phyloP scores from a whole-genome alignment of 176 grass and related monocot species.

The Oropetium thomaeum region DNA sequence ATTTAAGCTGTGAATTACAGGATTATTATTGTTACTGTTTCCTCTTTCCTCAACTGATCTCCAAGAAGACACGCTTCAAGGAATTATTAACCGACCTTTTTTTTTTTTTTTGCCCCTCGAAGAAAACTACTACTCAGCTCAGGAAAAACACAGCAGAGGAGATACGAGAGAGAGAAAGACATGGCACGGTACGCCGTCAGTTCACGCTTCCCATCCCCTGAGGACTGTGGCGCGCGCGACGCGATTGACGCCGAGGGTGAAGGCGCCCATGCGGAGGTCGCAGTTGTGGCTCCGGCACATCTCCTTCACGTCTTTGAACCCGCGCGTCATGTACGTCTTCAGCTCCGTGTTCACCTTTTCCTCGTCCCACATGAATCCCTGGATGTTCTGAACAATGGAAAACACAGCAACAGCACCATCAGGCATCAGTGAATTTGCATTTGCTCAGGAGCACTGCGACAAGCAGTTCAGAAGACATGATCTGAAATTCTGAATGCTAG shows the following conservation, averaged over 20 bases:
- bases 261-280: slow-evolving; percentile 94
- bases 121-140: background rate
- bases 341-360: slow-evolving; percentile 89
- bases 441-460: background rate
- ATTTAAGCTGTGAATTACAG: slow-evolving; percentile 27
- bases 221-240: slow-evolving; percentile 85
- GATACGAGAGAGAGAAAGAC: background rate
- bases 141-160: background rate
- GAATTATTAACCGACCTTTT: slow-evolving; percentile 7
- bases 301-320: slow-evolving; percentile 66
- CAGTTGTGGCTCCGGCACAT: slow-evolving; percentile 86
- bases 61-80: background rate
- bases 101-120: background rate
- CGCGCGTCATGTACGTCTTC: slow-evolving; percentile 73
- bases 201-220: slow-evolving; percentile 82
- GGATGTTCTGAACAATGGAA: slow-evolving; percentile 65
- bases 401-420: background rate
- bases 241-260: slow-evolving; percentile 92
- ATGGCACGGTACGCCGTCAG: background rate
- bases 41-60: background rate
- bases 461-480: background rate
- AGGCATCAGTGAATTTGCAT: background rate
- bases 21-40: background rate
- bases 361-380: slow-evolving; percentile 98
- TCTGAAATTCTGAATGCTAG: background rate